These are phyloP conservation scores for Trypanosoma boissoni DNA, from an alignment of 208 protist species.

Conservation along the genomic window DNA sequence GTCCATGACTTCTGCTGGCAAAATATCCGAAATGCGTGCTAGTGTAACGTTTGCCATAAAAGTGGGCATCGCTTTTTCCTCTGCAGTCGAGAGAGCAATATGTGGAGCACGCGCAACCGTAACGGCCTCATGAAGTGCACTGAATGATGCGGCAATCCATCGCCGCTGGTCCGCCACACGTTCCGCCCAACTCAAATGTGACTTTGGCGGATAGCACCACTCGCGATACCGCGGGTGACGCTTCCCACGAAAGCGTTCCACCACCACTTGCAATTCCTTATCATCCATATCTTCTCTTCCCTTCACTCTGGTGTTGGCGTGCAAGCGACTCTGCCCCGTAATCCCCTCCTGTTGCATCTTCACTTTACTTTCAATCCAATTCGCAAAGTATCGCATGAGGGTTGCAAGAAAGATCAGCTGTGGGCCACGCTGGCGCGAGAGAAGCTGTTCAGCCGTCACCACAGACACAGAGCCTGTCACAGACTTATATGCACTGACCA, in stretches of 20 bases:
- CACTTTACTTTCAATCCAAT: conserved; percentile 51
- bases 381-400: conserved; percentile 69
- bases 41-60: conserved; percentile 49
- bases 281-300: conserved; percentile 7
- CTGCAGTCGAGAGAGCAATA: conserved; percentile 34
- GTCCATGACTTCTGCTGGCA: conserved; percentile 32
- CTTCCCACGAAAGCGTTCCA: conserved; percentile 1
- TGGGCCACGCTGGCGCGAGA: conserved; percentile 36
- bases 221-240: conserved; percentile 39
- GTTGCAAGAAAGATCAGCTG: conserved; percentile 65
- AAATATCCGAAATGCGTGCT: conserved; percentile 49
- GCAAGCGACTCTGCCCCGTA: background rate
- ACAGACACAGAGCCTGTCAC: conserved; percentile 49
- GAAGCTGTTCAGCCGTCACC: conserved; percentile 52
- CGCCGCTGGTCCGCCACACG: conserved; percentile 50
- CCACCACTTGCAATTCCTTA: background rate
- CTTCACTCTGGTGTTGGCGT: background rate
- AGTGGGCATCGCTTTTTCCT: conserved; percentile 43
- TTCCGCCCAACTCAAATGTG: conserved; percentile 43
- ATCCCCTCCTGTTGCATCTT: conserved; percentile 24
- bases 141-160: conserved; percentile 76
- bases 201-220: conserved; percentile 61
- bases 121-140: conserved; percentile 60
- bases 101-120: conserved; percentile 23
- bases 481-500: conserved; percentile 64